Base-by-base conservation (phyloP, 2,329 filamentous ascomycete genomes). In the Aspergillus costaricaensis region DNA sequence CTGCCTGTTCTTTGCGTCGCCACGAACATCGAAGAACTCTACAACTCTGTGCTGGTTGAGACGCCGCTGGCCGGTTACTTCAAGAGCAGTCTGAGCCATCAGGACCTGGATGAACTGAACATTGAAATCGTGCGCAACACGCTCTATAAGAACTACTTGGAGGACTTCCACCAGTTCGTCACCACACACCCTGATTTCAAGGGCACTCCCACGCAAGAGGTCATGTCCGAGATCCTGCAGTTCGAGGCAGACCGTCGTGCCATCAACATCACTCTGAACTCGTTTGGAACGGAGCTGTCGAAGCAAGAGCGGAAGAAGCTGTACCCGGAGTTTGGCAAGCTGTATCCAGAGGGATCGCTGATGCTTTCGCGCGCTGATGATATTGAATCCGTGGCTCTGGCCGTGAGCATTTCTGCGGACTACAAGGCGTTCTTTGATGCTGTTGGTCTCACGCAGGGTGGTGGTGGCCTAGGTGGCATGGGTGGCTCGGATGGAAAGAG, bases 41-140 rank as follows among this genome's bases (percentile, higher is more conserved):
- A 99, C 84, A 99, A 98, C 82, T 96, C 91, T 49, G 95, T 99
- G 17, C 82, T 99, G 67, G 93, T 99, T 68, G 95, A 99, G 81
- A 99, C 95, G 3, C 95, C 95, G 4, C 84, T 99, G 51, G 95
- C 95, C 14, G 89, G 92, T 8, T 99, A 96, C 81, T 99, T 99
- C 86, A 98, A 99, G 81, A 92, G 92, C 69, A 96, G 91, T 68
- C 84, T 99, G 62, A 96, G 90, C 80, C 93, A 97, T 77, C 92
- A 97, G 77, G 95, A 99, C 75, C 85, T 99, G 53, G 95, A 99
- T 79, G 96, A 99, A 82, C 84, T 99, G 72, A 99, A 99, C 81
- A 99, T 99, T 71, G 95, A 99, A 81, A 99, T 99, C 77, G 91
- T 99, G 60, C 90, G 96, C 65, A 99, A 99, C 80, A 99, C 93